phyloP scores from a whole-genome alignment of 805 yeast species.

The Candida arabinofermentans region DNA sequence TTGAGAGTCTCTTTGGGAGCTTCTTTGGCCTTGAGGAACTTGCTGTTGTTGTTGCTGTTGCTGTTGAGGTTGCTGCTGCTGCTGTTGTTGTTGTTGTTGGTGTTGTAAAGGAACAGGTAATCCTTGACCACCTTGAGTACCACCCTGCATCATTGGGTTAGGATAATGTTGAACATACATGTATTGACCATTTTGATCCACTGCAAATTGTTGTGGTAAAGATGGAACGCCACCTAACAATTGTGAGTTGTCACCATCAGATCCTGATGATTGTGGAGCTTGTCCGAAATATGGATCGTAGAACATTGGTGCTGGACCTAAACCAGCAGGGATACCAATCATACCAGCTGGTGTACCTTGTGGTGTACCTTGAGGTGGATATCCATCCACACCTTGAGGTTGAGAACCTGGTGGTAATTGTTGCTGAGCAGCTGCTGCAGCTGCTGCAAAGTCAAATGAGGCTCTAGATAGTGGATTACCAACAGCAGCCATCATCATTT shows the following conservation, averaged over 20 bases:
- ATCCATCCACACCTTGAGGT: conserved; percentile 14
- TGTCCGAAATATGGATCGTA: conserved; percentile 32
- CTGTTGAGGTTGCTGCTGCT: background rate
- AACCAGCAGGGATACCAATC: conserved; percentile 26
- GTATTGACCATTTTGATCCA: conserved; percentile 28
- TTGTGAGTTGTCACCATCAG: conserved; percentile 4
- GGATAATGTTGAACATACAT: conserved; percentile 26
- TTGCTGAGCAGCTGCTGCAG: conserved; percentile 16
- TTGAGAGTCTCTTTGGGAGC: background rate
- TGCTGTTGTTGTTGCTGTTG: background rate
- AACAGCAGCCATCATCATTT: conserved; percentile 16
- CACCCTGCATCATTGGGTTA: conserved; percentile 12
- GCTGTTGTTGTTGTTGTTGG: background rate
- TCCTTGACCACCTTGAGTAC: conserved; percentile 3
- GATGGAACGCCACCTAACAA: conserved; percentile 9
- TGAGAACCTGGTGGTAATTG: conserved; percentile 12
- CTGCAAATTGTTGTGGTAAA: conserved; percentile 20
- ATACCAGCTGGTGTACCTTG: conserved; percentile 21
- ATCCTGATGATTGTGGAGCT: conserved; percentile 13
- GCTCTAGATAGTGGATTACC: conserved; percentile 20
- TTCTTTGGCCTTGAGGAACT: background rate
- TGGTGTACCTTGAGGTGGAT: conserved; percentile 15
- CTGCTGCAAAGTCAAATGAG: conserved; percentile 19
- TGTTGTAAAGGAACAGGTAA: conserved; percentile 1
- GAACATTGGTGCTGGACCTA: conserved; percentile 29